A percentile compares a stretch with the other conserved stretches of the same genome.
Evolutionary conservation across 2,329 filamentous ascomycete species (phyloP).

Genomic region (Trichophyton verrucosum): DNA sequence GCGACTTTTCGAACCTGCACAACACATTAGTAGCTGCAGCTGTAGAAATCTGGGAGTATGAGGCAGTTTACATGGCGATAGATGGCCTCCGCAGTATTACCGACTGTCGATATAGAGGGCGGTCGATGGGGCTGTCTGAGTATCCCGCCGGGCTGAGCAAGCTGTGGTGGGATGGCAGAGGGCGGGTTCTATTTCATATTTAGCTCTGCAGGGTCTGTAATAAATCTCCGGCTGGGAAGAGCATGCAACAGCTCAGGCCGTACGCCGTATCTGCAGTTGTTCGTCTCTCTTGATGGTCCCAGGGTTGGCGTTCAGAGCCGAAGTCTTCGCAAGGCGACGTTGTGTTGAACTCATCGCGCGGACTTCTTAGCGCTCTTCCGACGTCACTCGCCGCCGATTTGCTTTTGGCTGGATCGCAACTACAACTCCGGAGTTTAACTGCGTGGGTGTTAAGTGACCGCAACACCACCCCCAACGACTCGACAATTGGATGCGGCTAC

Average conservation of each 20-base stretch:
- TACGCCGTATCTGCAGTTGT: not conserved
- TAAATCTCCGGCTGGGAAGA: not conserved
- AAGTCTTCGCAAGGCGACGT: not conserved
- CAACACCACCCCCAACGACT: not conserved
- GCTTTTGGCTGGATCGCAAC: not conserved
- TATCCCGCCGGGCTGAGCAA: not conserved
- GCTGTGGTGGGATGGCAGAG: not conserved
- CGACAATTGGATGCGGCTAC: not conserved
- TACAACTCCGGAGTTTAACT: not conserved
- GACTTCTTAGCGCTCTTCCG: not conserved
- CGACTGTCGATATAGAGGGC: not conserved
- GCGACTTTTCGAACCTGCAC: constrained; percentile 91
- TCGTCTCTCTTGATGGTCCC: not conserved
- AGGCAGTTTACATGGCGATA: not conserved
- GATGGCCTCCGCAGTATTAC: not conserved
- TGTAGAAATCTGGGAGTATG: too few species aligned
- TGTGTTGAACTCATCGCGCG: not conserved
- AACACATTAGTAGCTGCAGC: not conserved
- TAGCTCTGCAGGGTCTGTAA: not conserved
- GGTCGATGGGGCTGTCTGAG: not conserved
- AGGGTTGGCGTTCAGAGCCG: not conserved
- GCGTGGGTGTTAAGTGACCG: not conserved
- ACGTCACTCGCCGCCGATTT: not conserved
- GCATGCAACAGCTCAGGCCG: not conserved
- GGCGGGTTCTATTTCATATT: not conserved